Evolutionary conservation across 495 filamentous ascomycete genomes (phyloP).

Genomic region (Baudoinia panamericana): DNA sequence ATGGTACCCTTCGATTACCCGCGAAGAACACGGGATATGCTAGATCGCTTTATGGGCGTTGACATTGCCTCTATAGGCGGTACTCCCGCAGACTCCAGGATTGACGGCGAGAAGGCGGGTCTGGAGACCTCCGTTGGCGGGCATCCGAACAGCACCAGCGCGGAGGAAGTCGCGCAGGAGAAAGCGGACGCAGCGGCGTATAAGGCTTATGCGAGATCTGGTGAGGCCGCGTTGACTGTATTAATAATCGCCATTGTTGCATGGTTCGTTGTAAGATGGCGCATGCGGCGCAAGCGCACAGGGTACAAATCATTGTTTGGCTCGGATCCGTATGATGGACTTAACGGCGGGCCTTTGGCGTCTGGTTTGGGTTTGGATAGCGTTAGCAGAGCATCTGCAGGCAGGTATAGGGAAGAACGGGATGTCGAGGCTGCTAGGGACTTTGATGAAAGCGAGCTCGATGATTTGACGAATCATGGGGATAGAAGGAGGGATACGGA

Average conservation of each 20-base stretch:
- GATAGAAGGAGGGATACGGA: conserved; percentile 5
- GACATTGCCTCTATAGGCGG: conserved; percentile 89
- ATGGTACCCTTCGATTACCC: conserved; percentile 96
- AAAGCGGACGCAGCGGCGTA: conserved; percentile 77
- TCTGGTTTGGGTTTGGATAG: conserved; percentile 35
- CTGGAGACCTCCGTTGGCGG: conserved; percentile 72
- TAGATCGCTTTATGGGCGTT: conserved; percentile 88
- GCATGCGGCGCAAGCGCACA: conserved; percentile 36
- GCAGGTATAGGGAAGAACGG: conserved; percentile 35
- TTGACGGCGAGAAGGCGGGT: conserved; percentile 75
- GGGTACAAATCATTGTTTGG: conserved; percentile 38
- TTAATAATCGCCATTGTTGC: conserved; percentile 62
- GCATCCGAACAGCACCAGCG: conserved; percentile 49
- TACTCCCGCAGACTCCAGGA: conserved; percentile 63
- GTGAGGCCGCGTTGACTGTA: conserved; percentile 76
- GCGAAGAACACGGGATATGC: conserved; percentile 82
- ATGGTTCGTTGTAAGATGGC: conserved; percentile 84
- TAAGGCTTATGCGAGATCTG: conserved; percentile 83
- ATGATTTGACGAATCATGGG: conserved; percentile 39
- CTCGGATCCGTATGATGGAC: conserved; percentile 27
- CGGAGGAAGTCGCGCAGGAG: conserved; percentile 56
- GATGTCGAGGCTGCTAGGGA: conserved; percentile 67
- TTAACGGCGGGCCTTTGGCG: conserved; percentile 21
- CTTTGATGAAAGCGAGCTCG: conserved; percentile 81
- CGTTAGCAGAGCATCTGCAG: conserved; percentile 33